A percentile compares a stretch with the other conserved stretches of the same genome.
These are phyloP conservation scores for Verbascum thapsus DNA, from an alignment of 257 asterid genomes.

Conservation along the genomic window DNA sequence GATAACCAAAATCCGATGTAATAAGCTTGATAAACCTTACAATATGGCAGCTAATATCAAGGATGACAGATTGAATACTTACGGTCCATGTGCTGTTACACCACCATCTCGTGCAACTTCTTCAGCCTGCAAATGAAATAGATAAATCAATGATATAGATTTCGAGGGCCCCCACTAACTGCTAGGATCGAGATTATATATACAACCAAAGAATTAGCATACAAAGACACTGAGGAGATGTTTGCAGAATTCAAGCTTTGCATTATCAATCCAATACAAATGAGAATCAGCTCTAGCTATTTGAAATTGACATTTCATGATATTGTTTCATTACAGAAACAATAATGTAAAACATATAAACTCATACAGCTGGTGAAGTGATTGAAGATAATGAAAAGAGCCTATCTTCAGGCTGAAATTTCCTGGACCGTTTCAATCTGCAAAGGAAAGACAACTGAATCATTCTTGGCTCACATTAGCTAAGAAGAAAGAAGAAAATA, in stretches of 20 bases:
- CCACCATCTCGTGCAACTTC: conserved; percentile 92
- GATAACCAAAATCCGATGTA: conserved; percentile 1
- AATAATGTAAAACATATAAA: conserved; percentile 21
- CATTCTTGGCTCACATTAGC: conserved; percentile 20
- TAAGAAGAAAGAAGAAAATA: background rate
- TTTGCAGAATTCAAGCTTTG: background rate
- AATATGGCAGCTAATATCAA: background rate
- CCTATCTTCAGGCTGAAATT: conserved; percentile 97
- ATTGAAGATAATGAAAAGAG: conserved; percentile 92
- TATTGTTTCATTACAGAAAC: conserved; percentile 5
- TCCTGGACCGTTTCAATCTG: conserved; percentile 94
- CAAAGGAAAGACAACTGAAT: conserved; percentile 27
- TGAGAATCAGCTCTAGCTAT: background rate
- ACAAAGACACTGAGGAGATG: background rate
- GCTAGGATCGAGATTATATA: conserved; percentile 18
- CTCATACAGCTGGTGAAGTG: conserved; percentile 91
- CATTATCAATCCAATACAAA: background rate
- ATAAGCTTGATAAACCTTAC: background rate
- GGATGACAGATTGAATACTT: conserved; percentile 38
- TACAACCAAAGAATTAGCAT: conserved; percentile 11
- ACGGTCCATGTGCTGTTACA: conserved; percentile 76
- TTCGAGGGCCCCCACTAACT: background rate
- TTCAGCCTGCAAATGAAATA: conserved; percentile 64
- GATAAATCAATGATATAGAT: conserved; percentile 2
- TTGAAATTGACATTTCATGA: background rate